Percentiles rank a stretch among this genome's conserved stretches.
These are phyloP conservation scores for Backusella morwellensis DNA, from an alignment of 192 early-diverging fungal genomes.

Conservation along the genomic window DNA sequence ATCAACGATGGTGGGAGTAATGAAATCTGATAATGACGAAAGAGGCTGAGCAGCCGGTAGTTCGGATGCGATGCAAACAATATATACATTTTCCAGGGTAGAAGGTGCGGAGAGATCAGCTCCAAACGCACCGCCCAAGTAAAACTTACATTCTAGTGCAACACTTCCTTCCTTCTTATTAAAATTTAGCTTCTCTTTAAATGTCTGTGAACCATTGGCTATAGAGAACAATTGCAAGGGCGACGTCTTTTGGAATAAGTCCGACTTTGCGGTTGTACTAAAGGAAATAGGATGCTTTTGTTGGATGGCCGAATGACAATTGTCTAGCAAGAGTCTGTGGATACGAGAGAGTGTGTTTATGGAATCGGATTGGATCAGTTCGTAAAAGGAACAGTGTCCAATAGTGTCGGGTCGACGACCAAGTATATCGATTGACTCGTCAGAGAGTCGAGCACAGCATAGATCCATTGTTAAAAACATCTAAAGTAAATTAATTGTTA, in stretches of 20 bases:
- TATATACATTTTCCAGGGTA: conserved; percentile 45
- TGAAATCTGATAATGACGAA: not conserved
- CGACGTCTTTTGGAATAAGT: conserved; percentile 19
- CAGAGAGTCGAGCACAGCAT: conserved; percentile 50
- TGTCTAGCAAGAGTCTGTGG: conserved; percentile 38
- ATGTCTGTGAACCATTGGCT: conserved; percentile 43
- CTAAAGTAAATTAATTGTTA: not conserved
- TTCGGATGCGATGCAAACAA: conserved; percentile 33
- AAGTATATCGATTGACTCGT: conserved; percentile 46
- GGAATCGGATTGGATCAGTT: conserved; percentile 37
- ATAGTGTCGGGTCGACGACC: conserved; percentile 48
- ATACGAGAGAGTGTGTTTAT: conserved; percentile 33
- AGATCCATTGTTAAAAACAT: conserved; percentile 48
- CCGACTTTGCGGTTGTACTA: conserved; percentile 14
- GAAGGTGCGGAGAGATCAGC: conserved; percentile 45
- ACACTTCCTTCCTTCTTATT: conserved; percentile 35
- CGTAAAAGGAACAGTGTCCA: conserved; percentile 46
- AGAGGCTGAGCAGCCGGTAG: not conserved
- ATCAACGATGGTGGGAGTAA: not conserved
- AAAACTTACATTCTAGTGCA: conserved; percentile 41
- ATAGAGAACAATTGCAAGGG: conserved; percentile 37
- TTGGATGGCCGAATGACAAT: conserved; percentile 19
- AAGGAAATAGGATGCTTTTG: conserved; percentile 18
- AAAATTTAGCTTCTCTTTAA: conserved; percentile 43
- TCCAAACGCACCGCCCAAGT: conserved; percentile 58